These are phyloP conservation scores for Groenewaldozyma auringiensis DNA, from an alignment of 1,139 yeast species.

Conservation along the genomic window DNA sequence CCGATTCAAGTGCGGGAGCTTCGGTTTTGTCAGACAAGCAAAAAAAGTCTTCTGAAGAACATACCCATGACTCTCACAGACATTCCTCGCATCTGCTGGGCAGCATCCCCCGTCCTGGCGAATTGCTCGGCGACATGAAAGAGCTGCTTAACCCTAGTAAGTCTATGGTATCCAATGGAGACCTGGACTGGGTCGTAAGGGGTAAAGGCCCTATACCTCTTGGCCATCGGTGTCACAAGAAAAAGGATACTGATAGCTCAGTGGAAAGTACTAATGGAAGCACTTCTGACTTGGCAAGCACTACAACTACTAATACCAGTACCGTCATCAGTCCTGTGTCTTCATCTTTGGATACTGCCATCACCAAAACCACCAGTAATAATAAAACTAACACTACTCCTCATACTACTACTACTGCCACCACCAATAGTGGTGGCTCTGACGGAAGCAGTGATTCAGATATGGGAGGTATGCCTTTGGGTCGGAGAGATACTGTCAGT, in stretches of 20 bases:
- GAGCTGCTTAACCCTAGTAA: slow-evolving; percentile 5
- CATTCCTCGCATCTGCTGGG: neutral
- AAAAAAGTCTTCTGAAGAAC: neutral
- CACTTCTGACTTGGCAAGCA: neutral
- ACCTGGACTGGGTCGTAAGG: slow-evolving; percentile 68
- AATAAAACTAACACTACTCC: too few relatives aligned
- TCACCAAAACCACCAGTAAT: too few relatives aligned
- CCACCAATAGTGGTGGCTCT: too few relatives aligned
- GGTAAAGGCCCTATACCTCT: slow-evolving; percentile 5
- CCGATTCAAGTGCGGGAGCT: too few relatives aligned
- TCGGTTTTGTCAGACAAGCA: neutral
- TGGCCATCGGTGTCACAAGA: neutral
- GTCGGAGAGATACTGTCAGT: neutral
- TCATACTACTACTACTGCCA: neutral
- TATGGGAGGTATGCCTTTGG: neutral
- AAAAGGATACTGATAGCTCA: neutral
- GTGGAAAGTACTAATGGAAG: too few relatives aligned
- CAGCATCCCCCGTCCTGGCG: neutral
- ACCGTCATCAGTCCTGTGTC: neutral
- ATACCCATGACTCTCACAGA: neutral
- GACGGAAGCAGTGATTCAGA: neutral
- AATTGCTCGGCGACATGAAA: neutral
- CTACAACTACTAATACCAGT: neutral
- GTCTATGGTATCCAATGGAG: slow-evolving; percentile 57
- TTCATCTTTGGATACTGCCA: neutral